phyloP scores from a whole-genome alignment of 192 early-diverging fungal genomes.

The Lobulomyces angularis region DNA sequence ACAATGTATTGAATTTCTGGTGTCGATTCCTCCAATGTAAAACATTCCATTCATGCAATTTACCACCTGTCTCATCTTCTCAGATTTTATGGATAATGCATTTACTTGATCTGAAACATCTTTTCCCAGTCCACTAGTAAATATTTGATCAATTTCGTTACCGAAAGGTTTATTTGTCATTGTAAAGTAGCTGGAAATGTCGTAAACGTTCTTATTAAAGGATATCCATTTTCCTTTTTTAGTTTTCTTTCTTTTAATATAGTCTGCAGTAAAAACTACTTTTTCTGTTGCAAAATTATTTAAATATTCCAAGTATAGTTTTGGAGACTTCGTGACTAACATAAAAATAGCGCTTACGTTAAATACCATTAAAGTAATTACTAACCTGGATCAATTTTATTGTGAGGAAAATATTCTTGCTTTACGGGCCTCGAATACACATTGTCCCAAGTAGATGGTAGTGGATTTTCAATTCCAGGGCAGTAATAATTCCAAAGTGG shows the following conservation, averaged over 20 bases:
- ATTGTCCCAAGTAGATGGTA: conserved; percentile 27
- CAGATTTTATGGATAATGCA: neutral
- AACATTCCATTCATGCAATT: conserved; percentile 73
- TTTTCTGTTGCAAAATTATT: conserved; percentile 34
- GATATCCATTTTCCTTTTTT: conserved; percentile 9
- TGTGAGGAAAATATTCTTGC: conserved; percentile 9
- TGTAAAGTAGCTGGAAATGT: conserved; percentile 34
- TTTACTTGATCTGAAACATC: too few species aligned
- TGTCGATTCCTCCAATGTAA: conserved; percentile 70
- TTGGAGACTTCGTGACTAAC: too few species aligned
- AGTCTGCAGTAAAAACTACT: conserved; percentile 23
- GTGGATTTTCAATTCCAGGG: conserved; percentile 21
- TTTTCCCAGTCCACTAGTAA: too few species aligned
- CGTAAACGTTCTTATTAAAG: conserved; percentile 42
- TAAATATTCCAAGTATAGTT: conserved; percentile 34
- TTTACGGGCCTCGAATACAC: conserved; percentile 4
- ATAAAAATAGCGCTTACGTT: too few species aligned
- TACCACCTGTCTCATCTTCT: conserved; percentile 8
- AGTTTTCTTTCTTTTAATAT: conserved; percentile 12
- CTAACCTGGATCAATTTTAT: conserved; percentile 1
- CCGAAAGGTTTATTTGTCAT: too few species aligned
- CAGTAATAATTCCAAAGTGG: conserved; percentile 24
- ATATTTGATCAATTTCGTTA: too few species aligned
- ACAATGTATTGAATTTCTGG: conserved; percentile 62
- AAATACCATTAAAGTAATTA: conserved; percentile 10